These are phyloP conservation scores for Mycena sp. DNA, from an alignment of 1,284 basidiomycete genomes.

Conservation along the genomic window DNA sequence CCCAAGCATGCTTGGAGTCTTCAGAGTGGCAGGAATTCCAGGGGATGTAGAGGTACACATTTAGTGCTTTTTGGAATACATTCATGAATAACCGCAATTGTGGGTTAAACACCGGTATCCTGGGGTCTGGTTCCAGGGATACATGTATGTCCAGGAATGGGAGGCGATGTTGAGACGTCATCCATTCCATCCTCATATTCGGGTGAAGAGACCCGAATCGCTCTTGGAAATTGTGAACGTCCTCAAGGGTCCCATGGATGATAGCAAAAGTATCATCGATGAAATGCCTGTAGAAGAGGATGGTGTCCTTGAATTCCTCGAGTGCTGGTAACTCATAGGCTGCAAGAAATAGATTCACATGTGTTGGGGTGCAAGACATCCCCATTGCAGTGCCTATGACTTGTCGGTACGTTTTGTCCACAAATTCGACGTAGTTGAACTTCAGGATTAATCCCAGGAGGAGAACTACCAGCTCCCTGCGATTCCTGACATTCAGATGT, in stretches of 20 bases:
- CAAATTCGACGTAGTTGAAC: conserved; percentile 27
- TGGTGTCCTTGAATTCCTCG: conserved; percentile 15
- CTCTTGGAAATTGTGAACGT: conserved; percentile 24
- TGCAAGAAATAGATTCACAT: conserved; percentile 30
- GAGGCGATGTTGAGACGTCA: too few species aligned
- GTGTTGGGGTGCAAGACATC: conserved; percentile 27
- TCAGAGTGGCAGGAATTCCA: too few species aligned
- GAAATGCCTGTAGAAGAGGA: conserved; percentile 27
- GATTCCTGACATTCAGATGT: conserved; percentile 1
- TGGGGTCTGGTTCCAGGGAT: too few species aligned
- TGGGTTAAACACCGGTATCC: too few species aligned
- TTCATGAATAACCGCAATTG: too few species aligned
- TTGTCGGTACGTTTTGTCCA: conserved; percentile 22
- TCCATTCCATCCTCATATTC: conserved; percentile 31
- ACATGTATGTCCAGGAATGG: too few species aligned
- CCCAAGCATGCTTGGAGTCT: too few species aligned
- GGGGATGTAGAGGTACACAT: too few species aligned
- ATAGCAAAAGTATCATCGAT: conserved; percentile 31
- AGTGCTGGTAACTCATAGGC: conserved; percentile 18
- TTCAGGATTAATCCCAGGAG: conserved; percentile 26
- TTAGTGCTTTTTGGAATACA: too few species aligned
- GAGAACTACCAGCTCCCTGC: conserved; percentile 15
- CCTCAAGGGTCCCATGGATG: conserved; percentile 20
- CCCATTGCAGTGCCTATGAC: conserved; percentile 31
- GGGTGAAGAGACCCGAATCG: conserved; percentile 29